Percentiles rank a stretch among this genome's conserved stretches.
These are phyloP conservation scores for Mycena amicta DNA, from an alignment of 768 basidiomycete genomes.

Conservation along the genomic window DNA sequence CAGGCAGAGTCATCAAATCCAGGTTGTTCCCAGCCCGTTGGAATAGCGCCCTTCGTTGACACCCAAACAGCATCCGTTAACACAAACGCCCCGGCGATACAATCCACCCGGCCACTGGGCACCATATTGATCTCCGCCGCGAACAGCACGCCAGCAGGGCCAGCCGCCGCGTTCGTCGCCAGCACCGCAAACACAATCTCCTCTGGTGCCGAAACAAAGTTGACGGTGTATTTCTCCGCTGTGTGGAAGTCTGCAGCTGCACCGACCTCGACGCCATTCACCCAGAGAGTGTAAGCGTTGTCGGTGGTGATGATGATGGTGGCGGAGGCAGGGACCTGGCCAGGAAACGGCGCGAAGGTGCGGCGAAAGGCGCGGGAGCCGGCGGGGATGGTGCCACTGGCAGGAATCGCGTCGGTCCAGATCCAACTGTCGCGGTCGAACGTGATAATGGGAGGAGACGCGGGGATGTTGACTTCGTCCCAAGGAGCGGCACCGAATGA, in stretches of 20 bases:
- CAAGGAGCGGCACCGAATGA: neutral
- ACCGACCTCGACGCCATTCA: slow-evolving; percentile 7
- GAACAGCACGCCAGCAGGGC: neutral
- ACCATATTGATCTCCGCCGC: slow-evolving; percentile 12
- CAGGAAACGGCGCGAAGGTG: neutral
- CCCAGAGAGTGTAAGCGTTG: slow-evolving; percentile 6
- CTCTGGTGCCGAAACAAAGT: neutral
- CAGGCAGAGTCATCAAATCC: slow-evolving; percentile 7
- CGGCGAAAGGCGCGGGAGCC: neutral
- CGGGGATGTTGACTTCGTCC: neutral
- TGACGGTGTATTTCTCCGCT: slow-evolving; percentile 5
- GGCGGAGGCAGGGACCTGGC: neutral
- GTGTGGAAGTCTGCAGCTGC: neutral
- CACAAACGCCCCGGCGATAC: slow-evolving; percentile 2
- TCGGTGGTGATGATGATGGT: slow-evolving; percentile 8
- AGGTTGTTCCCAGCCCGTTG: slow-evolving; percentile 3
- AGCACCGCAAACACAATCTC: slow-evolving; percentile 8
- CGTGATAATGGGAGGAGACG: neutral
- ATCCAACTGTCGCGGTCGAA: neutral
- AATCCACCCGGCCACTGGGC: neutral
- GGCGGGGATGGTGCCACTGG: slow-evolving; percentile 4
- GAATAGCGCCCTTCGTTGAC: slow-evolving; percentile 3
- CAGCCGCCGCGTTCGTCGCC: slow-evolving; percentile 1
- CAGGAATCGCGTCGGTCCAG: slow-evolving; percentile 5
- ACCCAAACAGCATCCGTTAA: neutral